These are phyloP conservation scores for Xylaria sp. DNA, from an alignment of 2,329 filamentous ascomycete species.

Conservation along the genomic window DNA sequence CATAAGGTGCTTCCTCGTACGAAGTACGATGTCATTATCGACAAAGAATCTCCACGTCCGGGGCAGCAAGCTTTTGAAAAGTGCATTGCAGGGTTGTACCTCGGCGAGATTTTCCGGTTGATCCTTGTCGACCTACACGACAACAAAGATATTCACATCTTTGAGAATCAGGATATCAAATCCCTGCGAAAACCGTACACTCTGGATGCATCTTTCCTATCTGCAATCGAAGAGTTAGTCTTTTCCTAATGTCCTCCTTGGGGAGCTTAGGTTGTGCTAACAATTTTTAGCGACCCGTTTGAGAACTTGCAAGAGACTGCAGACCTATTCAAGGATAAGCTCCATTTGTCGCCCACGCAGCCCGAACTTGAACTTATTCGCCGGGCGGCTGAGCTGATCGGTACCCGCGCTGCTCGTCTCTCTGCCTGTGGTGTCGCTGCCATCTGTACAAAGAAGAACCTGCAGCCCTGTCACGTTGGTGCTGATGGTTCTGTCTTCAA, in stretches of 20 bases:
- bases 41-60: slow-evolving; percentile 89
- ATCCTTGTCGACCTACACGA: slow-evolving; percentile 87
- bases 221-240: slow-evolving; percentile 85
- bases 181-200: slow-evolving; percentile 87
- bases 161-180: slow-evolving; percentile 82
- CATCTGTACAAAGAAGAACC: slow-evolving; percentile 96
- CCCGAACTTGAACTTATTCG: slow-evolving; percentile 90
- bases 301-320: slow-evolving; percentile 93
- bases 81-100: slow-evolving; percentile 95
- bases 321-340: slow-evolving; percentile 81
- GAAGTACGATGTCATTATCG: slow-evolving; percentile 85
- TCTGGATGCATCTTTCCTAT: slow-evolving; percentile 92
- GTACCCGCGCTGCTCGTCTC: slow-evolving; percentile 90
- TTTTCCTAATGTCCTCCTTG: slow-evolving; percentile 13
- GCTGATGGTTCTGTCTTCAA: slow-evolving; percentile 98
- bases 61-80: slow-evolving; percentile 97
- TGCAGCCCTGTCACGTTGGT: slow-evolving; percentile 88
- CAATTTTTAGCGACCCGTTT: slow-evolving; percentile 76
- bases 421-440: slow-evolving; percentile 95
- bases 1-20: slow-evolving; percentile 87
- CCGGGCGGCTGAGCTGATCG: slow-evolving; percentile 90
- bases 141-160: slow-evolving; percentile 77
- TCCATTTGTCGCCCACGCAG: slow-evolving; percentile 75
- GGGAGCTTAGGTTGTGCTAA: slow-evolving; percentile 37
- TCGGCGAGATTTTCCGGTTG: slow-evolving; percentile 93